Conservation (phyloP, 345 rosid species). For the Aegle marmelos region DNA sequence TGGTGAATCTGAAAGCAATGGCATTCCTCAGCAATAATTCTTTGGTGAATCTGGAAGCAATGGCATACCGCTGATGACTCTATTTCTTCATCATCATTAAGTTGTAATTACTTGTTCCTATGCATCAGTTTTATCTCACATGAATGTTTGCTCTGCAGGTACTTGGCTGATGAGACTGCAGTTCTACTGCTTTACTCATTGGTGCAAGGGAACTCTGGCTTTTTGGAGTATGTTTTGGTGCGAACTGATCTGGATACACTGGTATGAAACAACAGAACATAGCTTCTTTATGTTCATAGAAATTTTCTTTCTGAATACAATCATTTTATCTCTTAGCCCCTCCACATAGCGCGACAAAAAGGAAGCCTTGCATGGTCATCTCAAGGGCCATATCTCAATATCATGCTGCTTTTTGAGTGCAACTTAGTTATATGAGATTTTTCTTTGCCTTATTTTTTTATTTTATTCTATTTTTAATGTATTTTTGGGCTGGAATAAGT, state of each 20-base stretch:
- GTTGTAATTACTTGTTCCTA: neutral
- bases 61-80: neutral
- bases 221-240: constrained; percentile 93
- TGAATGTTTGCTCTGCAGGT: constrained; percentile 46
- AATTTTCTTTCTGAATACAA: neutral
- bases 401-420: neutral
- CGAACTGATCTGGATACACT: constrained; percentile 94
- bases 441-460: neutral
- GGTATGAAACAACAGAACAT: constrained; percentile 48
- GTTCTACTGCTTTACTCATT: constrained; percentile 85
- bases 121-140: neutral
- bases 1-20: neutral
- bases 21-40: neutral
- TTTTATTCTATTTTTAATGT: neutral
- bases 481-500: neutral
- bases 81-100: neutral
- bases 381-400: neutral
- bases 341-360: neutral
- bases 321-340: neutral
- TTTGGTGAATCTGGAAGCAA: neutral
- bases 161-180: constrained; percentile 88
- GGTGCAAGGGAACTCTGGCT: constrained; percentile 86
- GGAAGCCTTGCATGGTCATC: neutral
- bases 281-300: neutral
- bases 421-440: neutral